phyloP scores from a whole-genome alignment of 768 basidiomycete species.

The Lentinula edodes region DNA sequence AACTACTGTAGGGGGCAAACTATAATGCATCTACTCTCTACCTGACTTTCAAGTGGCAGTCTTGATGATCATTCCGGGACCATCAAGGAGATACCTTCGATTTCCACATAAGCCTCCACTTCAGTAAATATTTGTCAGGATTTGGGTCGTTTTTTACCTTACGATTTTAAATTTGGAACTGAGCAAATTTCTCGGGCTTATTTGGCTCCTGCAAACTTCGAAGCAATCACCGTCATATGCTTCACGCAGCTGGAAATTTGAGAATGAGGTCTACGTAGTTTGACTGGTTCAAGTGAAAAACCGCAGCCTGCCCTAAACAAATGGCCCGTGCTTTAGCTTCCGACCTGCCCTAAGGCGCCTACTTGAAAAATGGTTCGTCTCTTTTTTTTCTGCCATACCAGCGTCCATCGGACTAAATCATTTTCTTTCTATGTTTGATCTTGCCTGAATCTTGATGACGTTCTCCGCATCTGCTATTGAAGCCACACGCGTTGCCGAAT shows the following conservation, averaged over 20 bases:
- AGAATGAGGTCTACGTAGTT: too few relatives aligned
- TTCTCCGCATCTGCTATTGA: too few relatives aligned
- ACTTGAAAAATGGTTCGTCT: slow-evolving; percentile 4
- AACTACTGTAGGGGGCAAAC: too few relatives aligned
- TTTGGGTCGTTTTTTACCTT: too few relatives aligned
- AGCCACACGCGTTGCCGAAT: background rate
- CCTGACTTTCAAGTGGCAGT: background rate
- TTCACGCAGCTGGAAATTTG: too few relatives aligned
- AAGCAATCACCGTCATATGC: too few relatives aligned
- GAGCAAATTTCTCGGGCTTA: too few relatives aligned
- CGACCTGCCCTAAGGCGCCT: background rate
- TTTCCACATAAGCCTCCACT: background rate
- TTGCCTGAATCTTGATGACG: background rate
- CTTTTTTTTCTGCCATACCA: background rate
- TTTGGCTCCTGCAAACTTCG: too few relatives aligned
- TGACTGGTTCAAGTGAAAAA: too few relatives aligned
- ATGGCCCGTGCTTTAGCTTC: background rate
- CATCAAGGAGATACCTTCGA: background rate
- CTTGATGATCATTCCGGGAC: background rate
- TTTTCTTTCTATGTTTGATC: background rate
- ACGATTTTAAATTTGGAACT: too few relatives aligned
- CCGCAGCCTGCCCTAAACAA: slow-evolving; percentile 2
- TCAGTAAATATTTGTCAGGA: background rate
- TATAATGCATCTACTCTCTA: too few relatives aligned
- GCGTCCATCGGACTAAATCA: background rate